A percentile compares a stretch with the other conserved stretches of the same genome.
These are phyloP conservation scores for Chiua virens DNA, from an alignment of 768 basidiomycete species.

Conservation along the genomic window DNA sequence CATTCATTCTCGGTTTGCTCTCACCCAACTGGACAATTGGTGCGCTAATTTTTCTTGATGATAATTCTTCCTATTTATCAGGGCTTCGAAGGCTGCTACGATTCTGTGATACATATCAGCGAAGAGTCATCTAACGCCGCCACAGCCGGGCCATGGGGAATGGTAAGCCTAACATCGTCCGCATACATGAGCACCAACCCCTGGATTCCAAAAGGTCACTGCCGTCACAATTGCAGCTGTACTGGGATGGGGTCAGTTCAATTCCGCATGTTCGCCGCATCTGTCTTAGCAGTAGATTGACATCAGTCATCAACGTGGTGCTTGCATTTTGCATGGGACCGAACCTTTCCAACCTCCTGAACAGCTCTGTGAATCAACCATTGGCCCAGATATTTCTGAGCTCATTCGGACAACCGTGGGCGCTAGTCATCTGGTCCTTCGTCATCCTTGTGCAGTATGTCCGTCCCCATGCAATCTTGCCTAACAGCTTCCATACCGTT, in stretches of 20 bases:
- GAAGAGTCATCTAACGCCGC: constrained; percentile 56
- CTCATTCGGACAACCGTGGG: constrained; percentile 41
- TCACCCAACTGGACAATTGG: constrained; percentile 46
- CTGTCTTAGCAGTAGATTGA: neutral
- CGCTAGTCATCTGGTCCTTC: constrained; percentile 52
- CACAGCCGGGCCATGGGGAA: constrained; percentile 55
- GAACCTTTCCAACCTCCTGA: constrained; percentile 39
- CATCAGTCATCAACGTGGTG: constrained; percentile 45
- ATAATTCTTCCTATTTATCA: neutral
- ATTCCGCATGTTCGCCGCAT: neutral
- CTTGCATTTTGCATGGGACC: constrained; percentile 59
- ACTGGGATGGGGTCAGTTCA: constrained; percentile 41
- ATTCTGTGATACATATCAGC: constrained; percentile 50
- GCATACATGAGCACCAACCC: neutral
- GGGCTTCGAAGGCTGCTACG: constrained; percentile 37
- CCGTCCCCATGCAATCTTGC: too few species aligned
- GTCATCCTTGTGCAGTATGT: constrained; percentile 49
- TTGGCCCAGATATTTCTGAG: constrained; percentile 42
- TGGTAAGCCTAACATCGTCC: constrained; percentile 34
- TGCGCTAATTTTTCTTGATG: too few species aligned
- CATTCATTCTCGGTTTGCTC: constrained; percentile 48
- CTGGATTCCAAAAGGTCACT: constrained; percentile 11
- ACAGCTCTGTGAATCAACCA: constrained; percentile 36
- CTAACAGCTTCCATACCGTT: neutral
- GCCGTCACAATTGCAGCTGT: constrained; percentile 45